Base-by-base conservation (phyloP, 176 grass and related monocot species). In the Pontederia paniculata region DNA sequence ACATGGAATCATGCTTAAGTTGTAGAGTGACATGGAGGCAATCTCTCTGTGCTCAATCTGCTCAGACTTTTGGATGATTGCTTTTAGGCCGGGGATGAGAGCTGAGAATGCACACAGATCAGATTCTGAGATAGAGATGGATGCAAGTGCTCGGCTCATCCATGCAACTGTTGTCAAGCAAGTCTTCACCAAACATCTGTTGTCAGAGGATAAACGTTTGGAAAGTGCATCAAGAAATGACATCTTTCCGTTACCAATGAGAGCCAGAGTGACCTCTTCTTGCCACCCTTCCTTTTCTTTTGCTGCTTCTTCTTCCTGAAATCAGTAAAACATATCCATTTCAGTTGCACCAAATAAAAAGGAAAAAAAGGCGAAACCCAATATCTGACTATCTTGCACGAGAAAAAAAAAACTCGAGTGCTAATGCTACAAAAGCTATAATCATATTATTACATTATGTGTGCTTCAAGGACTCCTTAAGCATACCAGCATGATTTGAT, bases 1-100 rank as follows among this genome's bases (percentile, higher is more conserved):
- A 82, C 79, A 75, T 79, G 76, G 68, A 61, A 88, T 83, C 11
- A 52, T 79, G 79, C 70, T 81, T 25, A 84, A 78, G 64, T 78
- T 78, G 63, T 65, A 48, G 21, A 89, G 43, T 11, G 81, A 73
- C 42, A 72, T 50, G 23, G 67, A 67, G 9, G 77, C 74, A 14
- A 84, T 77, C 12, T 81, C 74, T 55, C 77, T 65, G 54, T 75
- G 60, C 62, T 44, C 6, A 77, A 58, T 62, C 70, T 71, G 56
- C 28, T 52, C 53, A 31, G 25, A 31, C 25, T 31, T 31, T 31
- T 31, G 2, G 25, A 31, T 31, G 25, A 31, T 31, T 31, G 25
- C 25, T 46, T 75, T 78, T 2, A 81, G 57, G 22, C 44, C 70
- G 60, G 74, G 77, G 15, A 84, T 63, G 48, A 89, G 74, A 6